phyloP scores from a whole-genome alignment of 139 green algal genomes.

The Chlamydomonas eustigma region DNA sequence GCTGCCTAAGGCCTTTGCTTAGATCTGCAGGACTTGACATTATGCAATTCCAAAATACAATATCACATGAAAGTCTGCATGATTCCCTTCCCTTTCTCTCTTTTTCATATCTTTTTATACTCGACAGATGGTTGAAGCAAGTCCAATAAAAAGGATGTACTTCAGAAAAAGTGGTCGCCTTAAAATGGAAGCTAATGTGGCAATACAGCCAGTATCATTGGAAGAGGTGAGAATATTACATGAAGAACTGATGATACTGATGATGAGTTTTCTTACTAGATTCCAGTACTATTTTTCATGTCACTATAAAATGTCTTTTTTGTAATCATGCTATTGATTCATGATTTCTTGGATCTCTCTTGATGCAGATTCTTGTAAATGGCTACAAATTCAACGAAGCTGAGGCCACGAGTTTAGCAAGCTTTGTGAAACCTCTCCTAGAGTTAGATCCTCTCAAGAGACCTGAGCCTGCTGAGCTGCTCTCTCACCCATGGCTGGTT shows the following conservation, averaged over 20 bases:
- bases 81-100: too few relatives aligned
- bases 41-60: too few relatives aligned
- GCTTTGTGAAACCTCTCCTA: not conserved
- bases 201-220: not conserved
- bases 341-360: too few relatives aligned
- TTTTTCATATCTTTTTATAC: too few relatives aligned
- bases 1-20: too few relatives aligned
- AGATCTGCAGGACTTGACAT: too few relatives aligned
- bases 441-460: not conserved
- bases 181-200: not conserved
- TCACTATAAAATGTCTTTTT: too few relatives aligned
- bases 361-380: not conserved
- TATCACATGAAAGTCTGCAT: too few relatives aligned
- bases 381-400: not conserved
- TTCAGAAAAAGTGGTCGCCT: not conserved
- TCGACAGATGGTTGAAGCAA: not conserved
- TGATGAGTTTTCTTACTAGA: too few relatives aligned
- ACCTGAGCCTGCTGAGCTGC: not conserved
- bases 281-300: too few relatives aligned
- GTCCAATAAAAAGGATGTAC: not conserved
- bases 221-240: not conserved
- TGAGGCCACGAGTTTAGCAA: not conserved
- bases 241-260: too few relatives aligned
- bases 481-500: not conserved
- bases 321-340: too few relatives aligned